These are phyloP conservation scores for Phytophthora parvispora DNA, from an alignment of 352 stramenopile species.

Conservation along the genomic window DNA sequence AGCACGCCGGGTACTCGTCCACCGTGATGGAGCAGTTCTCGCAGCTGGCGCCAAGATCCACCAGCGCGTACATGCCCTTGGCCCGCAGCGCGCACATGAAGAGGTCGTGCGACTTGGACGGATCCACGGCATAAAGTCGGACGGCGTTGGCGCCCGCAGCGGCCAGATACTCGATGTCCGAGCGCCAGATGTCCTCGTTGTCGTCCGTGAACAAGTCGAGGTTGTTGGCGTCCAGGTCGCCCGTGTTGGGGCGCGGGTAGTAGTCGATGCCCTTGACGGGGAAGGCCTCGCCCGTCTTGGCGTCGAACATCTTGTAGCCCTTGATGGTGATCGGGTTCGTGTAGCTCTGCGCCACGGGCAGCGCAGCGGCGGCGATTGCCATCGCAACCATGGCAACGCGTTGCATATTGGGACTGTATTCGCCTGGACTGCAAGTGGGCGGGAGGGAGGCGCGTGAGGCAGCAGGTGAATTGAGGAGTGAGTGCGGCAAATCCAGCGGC, in stretches of 20 bases:
- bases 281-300: constrained; percentile 76
- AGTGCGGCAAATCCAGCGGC: constrained; percentile 14
- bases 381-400: constrained; percentile 18
- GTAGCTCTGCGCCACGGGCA: constrained; percentile 30
- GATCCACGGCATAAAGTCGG: constrained; percentile 88
- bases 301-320: constrained; percentile 84
- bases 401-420: constrained; percentile 21
- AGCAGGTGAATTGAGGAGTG: constrained; percentile 36
- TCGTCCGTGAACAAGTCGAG: constrained; percentile 90
- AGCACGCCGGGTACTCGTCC: constrained; percentile 65
- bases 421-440: background rate
- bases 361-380: constrained; percentile 8
- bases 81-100: constrained; percentile 89
- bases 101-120: constrained; percentile 82
- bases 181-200: constrained; percentile 69
- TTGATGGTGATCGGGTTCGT: constrained; percentile 72
- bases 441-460: too few relatives aligned
- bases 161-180: constrained; percentile 73
- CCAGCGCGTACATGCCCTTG: constrained; percentile 83
- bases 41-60: constrained; percentile 72
- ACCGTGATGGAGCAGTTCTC: constrained; percentile 68
- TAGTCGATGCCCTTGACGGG: constrained; percentile 87
- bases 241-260: constrained; percentile 88
- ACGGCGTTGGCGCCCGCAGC: constrained; percentile 80
- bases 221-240: constrained; percentile 76